These are phyloP conservation scores for Trametes cinnabarina DNA, from an alignment of 768 basidiomycete genomes.

Conservation along the genomic window DNA sequence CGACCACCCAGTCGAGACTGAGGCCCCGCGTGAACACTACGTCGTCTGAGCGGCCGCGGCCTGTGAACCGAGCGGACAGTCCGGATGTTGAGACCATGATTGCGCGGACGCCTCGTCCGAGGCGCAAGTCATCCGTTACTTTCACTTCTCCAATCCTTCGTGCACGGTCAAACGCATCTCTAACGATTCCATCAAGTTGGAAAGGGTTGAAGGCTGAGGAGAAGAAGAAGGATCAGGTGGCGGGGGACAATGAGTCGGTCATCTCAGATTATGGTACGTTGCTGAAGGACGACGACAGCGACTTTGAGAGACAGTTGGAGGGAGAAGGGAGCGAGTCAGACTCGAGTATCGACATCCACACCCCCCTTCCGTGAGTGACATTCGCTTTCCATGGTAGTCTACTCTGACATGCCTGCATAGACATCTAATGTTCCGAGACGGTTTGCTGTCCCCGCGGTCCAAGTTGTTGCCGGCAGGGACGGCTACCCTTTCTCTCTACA, in stretches of 20 bases:
- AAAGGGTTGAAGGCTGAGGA: conserved; percentile 1
- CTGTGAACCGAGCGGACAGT: conserved; percentile 23
- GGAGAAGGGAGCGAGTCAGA: conserved; percentile 33
- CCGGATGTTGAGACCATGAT: conserved; percentile 35
- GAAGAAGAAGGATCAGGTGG: background rate
- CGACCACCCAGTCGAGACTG: background rate
- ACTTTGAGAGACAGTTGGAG: conserved; percentile 18
- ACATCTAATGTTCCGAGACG: conserved; percentile 41
- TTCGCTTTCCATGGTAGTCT: too few species aligned
- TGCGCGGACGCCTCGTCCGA: conserved; percentile 32
- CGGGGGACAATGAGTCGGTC: conserved; percentile 12
- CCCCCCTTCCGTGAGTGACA: conserved; percentile 38
- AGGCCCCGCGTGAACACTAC: background rate
- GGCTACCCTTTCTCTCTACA: conserved; percentile 13
- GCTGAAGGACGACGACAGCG: conserved; percentile 16
- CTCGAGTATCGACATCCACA: conserved; percentile 39
- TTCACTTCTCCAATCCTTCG: conserved; percentile 19
- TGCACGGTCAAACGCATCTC: conserved; percentile 16
- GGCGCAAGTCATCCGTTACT: conserved; percentile 25
- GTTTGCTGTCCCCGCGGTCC: conserved; percentile 40
- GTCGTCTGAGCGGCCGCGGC: conserved; percentile 2
- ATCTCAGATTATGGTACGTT: conserved; percentile 18
- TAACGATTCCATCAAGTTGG: conserved; percentile 16
- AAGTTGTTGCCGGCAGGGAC: conserved; percentile 34
- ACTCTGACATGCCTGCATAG: conserved; percentile 19